phyloP scores from a whole-genome alignment of 805 yeast genomes.

The Candida maltosa region DNA sequence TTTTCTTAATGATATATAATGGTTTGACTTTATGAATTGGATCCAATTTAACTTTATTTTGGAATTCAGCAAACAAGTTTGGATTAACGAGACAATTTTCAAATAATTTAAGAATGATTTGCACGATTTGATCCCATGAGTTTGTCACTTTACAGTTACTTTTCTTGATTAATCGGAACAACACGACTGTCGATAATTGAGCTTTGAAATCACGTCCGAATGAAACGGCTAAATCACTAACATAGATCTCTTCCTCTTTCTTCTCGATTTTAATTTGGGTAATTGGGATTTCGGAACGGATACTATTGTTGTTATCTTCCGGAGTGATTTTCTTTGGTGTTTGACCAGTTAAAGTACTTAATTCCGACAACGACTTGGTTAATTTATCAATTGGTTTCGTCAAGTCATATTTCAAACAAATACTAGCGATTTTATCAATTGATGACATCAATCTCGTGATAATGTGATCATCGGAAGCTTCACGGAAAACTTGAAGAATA shows the following conservation, averaged over 20 bases:
- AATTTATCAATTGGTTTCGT: slow-evolving; percentile 60
- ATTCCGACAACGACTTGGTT: slow-evolving; percentile 60
- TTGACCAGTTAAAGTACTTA: slow-evolving; percentile 59
- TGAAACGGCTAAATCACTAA: slow-evolving; percentile 75
- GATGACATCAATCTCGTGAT: slow-evolving; percentile 84
- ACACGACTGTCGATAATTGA: slow-evolving; percentile 81
- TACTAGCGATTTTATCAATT: slow-evolving; percentile 76
- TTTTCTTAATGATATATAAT: slow-evolving; percentile 58
- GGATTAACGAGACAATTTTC: slow-evolving; percentile 73
- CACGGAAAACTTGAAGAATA: slow-evolving; percentile 72
- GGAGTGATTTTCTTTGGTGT: slow-evolving; percentile 19
- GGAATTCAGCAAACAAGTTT: slow-evolving; percentile 58
- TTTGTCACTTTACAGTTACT: slow-evolving; percentile 48
- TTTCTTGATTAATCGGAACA: slow-evolving; percentile 71
- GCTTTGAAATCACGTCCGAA: slow-evolving; percentile 91
- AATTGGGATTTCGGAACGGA: slow-evolving; percentile 40
- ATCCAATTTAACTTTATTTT: slow-evolving; percentile 50
- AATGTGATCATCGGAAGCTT: slow-evolving; percentile 87
- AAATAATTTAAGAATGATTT: slow-evolving; percentile 60
- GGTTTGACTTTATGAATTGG: slow-evolving; percentile 63
- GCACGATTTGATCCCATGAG: slow-evolving; percentile 61
- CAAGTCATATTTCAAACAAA: slow-evolving; percentile 65
- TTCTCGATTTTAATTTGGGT: slow-evolving; percentile 50
- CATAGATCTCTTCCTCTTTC: slow-evolving; percentile 59
- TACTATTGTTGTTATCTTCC: slow-evolving; percentile 25